Conservation (phyloP, 176 grass and related monocot genomes). For the Musa acuminata region DNA sequence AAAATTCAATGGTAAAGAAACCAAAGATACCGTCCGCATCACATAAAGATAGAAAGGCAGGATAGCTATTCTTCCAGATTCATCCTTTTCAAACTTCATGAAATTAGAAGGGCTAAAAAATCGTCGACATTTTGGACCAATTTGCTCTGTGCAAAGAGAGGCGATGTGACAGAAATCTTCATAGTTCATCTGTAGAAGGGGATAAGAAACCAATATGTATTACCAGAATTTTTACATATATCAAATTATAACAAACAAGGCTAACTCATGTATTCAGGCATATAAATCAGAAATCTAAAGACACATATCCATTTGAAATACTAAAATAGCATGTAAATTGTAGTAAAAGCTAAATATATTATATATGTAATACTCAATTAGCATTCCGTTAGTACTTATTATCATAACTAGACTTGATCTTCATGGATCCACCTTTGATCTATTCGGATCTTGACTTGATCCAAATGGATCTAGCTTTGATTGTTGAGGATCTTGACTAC, state of each 20-base stretch:
- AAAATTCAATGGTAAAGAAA: not conserved
- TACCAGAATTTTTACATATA: not conserved
- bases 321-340: not conserved
- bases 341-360: too few relatives aligned
- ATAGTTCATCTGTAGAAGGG: slow-evolving; percentile 81
- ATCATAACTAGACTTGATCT: too few relatives aligned
- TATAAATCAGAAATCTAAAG: not conserved
- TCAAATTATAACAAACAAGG: not conserved
- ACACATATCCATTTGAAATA: not conserved
- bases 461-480: too few relatives aligned
- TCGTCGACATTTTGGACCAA: slow-evolving; percentile 91
- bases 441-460: too few relatives aligned
- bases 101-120: slow-evolving; percentile 99
- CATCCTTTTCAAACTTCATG: slow-evolving; percentile 99
- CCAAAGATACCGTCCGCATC: slow-evolving; percentile 77
- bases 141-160: slow-evolving; percentile 92
- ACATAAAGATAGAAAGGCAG: slow-evolving; percentile 99
- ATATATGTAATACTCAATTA: too few relatives aligned
- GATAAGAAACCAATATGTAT: slow-evolving; percentile 16
- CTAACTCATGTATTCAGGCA: not conserved
- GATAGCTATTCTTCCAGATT: slow-evolving; percentile 99
- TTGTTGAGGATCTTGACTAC: too few relatives aligned
- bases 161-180: slow-evolving; percentile 99
- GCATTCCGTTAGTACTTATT: too few relatives aligned
- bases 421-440: too few relatives aligned